Conservation (phyloP, 139 green algal species). For the Bryopsis sp. region DNA sequence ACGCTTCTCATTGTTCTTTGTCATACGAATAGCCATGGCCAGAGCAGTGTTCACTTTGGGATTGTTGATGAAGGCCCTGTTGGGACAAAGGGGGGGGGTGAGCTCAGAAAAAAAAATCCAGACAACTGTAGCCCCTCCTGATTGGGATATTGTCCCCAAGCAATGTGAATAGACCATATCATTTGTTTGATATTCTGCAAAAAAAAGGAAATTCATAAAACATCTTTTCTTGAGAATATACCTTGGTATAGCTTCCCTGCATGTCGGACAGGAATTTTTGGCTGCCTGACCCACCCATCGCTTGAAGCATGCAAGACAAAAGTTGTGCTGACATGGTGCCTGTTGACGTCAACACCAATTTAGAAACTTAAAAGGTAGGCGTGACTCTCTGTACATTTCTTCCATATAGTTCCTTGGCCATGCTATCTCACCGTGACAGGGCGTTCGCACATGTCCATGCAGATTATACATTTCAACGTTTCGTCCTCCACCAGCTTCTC, state of each 20-base stretch:
- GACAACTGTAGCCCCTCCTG: too few species aligned
- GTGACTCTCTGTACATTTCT: too few species aligned
- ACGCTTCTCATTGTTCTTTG: not conserved
- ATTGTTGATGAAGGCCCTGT: not conserved
- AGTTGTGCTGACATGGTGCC: conserved; percentile 94
- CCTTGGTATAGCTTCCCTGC: conserved; percentile 54
- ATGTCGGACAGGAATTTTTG: conserved; percentile 79
- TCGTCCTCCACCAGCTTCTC: conserved; percentile 60
- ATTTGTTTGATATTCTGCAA: too few species aligned
- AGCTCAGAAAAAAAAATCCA: too few species aligned
- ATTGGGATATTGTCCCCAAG: too few species aligned
- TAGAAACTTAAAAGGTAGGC: not conserved
- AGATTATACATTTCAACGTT: conserved; percentile 80
- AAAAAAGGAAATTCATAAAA: too few species aligned
- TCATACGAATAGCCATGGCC: conserved; percentile 18
- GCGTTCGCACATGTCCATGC: conserved; percentile 70
- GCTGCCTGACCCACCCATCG: conserved; percentile 65
- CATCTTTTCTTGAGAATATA: too few species aligned
- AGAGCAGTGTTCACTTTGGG: conserved; percentile 4
- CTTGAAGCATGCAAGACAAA: conserved; percentile 87
- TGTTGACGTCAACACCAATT: conserved; percentile 26
- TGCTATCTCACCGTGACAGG: conserved; percentile 80
- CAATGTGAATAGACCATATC: too few species aligned
- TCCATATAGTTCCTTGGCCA: too few species aligned
- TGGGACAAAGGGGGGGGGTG: not conserved